Conservation (phyloP, 331 rosid genomes). For the Malus hybrid region DNA sequence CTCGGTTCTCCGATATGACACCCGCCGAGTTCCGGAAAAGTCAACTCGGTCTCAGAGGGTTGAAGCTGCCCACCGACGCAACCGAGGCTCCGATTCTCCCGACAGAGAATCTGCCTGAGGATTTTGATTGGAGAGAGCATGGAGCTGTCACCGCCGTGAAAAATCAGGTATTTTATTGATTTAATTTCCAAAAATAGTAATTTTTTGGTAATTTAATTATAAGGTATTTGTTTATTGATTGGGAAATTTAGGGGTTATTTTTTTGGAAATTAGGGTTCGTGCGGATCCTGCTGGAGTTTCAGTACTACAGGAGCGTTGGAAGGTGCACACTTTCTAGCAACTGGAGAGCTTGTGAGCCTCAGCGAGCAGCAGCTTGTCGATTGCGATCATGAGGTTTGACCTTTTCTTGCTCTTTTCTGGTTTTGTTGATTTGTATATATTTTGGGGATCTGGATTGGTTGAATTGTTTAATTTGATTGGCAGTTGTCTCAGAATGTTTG, state of each 20-base stretch:
- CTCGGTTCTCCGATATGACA: slow-evolving; percentile 76
- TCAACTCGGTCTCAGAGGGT: slow-evolving; percentile 60
- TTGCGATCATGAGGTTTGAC: slow-evolving; percentile 86
- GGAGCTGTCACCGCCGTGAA: slow-evolving; percentile 79
- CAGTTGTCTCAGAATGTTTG: neutral
- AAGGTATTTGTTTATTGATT: neutral
- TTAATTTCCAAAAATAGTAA: neutral
- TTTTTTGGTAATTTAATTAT: neutral
- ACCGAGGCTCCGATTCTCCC: slow-evolving; percentile 73
- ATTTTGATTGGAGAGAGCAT: slow-evolving; percentile 88
- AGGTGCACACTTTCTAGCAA: slow-evolving; percentile 86
- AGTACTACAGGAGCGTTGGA: slow-evolving; percentile 91
- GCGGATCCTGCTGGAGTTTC: slow-evolving; percentile 99
- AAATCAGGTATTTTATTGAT: slow-evolving; percentile 53
- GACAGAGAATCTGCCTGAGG: slow-evolving; percentile 58
- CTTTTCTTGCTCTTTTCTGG: neutral
- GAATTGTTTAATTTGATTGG: neutral
- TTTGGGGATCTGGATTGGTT: neutral
- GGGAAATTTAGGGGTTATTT: neutral
- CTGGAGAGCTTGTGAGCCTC: slow-evolving; percentile 79
- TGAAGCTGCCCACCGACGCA: slow-evolving; percentile 58
- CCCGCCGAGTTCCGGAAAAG: slow-evolving; percentile 49
- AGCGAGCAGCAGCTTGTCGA: slow-evolving; percentile 97
- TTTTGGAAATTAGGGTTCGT: slow-evolving; percentile 59
- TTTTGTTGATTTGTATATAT: no score